phyloP scores from a whole-genome alignment of 495 filamentous ascomycete genomes.

The Talaromyces nanjingensis region DNA sequence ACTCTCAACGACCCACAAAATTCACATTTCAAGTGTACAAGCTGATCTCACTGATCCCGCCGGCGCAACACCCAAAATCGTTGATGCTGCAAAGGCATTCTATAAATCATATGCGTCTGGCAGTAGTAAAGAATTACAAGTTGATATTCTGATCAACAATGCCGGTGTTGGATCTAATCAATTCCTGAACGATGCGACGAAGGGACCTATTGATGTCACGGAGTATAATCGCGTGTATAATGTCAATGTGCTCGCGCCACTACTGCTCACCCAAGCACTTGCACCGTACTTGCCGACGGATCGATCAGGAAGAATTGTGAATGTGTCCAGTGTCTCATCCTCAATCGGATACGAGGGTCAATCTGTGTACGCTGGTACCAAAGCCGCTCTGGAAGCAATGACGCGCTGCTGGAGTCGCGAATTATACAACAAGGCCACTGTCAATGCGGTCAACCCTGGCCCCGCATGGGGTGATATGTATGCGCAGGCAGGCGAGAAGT shows the following conservation, averaged over 20 bases:
- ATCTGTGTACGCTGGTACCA: constrained; percentile 68
- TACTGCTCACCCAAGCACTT: constrained; percentile 59
- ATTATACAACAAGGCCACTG: constrained; percentile 59
- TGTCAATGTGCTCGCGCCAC: constrained; percentile 68
- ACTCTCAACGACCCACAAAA: neutral
- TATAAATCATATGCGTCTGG: neutral
- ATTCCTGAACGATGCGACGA: constrained; percentile 47
- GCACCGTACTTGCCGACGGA: constrained; percentile 57
- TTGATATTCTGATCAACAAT: constrained; percentile 78
- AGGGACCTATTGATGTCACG: constrained; percentile 23
- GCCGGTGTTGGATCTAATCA: constrained; percentile 50
- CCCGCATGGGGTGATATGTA: constrained; percentile 67
- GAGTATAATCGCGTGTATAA: constrained; percentile 60
- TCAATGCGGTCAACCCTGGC: constrained; percentile 75
- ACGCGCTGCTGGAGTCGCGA: constrained; percentile 72
- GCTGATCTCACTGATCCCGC: constrained; percentile 7
- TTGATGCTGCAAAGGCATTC: constrained; percentile 6
- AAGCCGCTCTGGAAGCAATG: constrained; percentile 74
- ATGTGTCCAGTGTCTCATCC: constrained; percentile 57
- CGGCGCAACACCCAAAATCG: neutral
- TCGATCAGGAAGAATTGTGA: constrained; percentile 64
- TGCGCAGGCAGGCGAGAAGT: constrained; percentile 25
- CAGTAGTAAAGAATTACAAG: constrained; percentile 24
- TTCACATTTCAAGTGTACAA: constrained; percentile 8
- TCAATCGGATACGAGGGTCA: constrained; percentile 53